These are phyloP conservation scores for Ganoderma leucocontextum DNA, from an alignment of 1,284 basidiomycete genomes.

Conservation along the genomic window DNA sequence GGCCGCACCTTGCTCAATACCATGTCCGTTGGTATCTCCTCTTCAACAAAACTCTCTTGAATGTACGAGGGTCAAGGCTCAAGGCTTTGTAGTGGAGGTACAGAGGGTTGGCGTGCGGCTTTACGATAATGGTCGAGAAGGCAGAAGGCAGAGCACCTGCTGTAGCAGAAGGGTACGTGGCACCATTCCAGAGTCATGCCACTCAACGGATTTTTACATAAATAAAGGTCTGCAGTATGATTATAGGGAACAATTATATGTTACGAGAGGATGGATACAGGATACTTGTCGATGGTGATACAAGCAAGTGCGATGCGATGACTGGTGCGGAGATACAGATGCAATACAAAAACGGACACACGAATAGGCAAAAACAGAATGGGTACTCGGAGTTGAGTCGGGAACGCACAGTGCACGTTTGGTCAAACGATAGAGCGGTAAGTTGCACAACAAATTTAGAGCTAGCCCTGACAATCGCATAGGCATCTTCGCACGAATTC, in stretches of 20 bases:
- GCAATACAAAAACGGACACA: not conserved
- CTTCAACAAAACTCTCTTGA: not conserved
- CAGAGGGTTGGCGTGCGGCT: too few relatives aligned
- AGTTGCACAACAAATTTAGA: not conserved
- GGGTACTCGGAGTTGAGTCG: not conserved
- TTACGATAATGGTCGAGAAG: not conserved
- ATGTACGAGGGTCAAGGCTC: not conserved
- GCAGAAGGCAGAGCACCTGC: not conserved
- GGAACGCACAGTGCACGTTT: not conserved
- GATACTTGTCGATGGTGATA: not conserved
- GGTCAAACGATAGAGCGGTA: not conserved
- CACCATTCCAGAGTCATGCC: not conserved
- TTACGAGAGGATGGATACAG: not conserved
- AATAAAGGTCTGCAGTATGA: not conserved
- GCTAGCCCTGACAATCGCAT: too few relatives aligned
- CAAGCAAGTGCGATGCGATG: not conserved
- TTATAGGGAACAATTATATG: not conserved
- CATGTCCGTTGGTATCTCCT: not conserved
- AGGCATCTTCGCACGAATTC: not conserved
- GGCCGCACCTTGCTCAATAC: not conserved
- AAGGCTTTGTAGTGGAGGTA: not conserved
- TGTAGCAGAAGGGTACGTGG: not conserved
- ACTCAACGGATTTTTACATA: not conserved
- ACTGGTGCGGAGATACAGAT: not conserved
- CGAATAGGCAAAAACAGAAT: not conserved